Evolutionary conservation across 352 stramenopile species (phyloP).

Genomic region (Phytophthora sp.): DNA sequence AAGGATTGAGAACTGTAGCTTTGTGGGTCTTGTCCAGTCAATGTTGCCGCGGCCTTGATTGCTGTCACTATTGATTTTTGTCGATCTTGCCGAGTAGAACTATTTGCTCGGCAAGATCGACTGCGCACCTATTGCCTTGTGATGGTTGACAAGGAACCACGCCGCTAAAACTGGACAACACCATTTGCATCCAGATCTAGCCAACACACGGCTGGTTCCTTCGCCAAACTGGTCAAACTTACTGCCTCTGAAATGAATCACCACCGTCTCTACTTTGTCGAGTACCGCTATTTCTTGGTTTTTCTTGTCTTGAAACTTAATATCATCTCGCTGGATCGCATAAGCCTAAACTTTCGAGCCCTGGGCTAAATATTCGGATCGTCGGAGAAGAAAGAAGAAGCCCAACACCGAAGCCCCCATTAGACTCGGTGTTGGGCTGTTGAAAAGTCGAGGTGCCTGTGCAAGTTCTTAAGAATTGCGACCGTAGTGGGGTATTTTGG

Average conservation of each 20-base stretch:
- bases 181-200: not conserved
- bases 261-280: not conserved
- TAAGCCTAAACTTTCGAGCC: not conserved
- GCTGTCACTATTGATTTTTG: not conserved
- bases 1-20: constrained; percentile 1
- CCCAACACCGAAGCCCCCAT: constrained; percentile 36
- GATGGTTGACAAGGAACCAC: not conserved
- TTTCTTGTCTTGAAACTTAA: not conserved
- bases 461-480: constrained; percentile 10
- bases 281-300: not conserved
- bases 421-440: constrained; percentile 24
- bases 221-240: constrained; percentile 7
- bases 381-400: constrained; percentile 25
- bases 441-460: constrained; percentile 8
- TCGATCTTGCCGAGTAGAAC: constrained; percentile 1
- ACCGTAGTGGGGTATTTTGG: constrained; percentile 18
- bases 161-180: constrained; percentile 5
- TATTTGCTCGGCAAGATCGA: no score
- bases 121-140: not conserved
- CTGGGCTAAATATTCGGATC: constrained; percentile 24
- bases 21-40: not conserved
- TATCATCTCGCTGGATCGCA: not conserved
- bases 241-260: constrained; percentile 1
- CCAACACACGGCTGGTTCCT: not conserved
- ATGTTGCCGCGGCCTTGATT: not conserved